Conservation (phyloP, 768 basidiomycete genomes). For the Artomyces pyxidatus region DNA sequence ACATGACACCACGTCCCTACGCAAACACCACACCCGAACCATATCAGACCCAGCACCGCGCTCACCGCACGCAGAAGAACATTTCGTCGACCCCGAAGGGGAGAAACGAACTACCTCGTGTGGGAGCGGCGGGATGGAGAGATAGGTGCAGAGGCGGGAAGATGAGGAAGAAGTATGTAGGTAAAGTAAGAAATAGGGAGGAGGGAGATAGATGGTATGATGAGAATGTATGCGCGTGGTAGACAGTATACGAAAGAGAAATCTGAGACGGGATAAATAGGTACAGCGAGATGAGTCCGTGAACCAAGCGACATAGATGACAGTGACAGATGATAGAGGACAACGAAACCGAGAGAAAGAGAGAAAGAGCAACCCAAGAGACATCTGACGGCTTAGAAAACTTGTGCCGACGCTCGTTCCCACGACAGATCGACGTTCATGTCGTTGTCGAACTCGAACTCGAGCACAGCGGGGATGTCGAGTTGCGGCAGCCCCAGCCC, state of each 20-base stretch:
- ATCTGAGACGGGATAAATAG: background rate
- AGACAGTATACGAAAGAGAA: background rate
- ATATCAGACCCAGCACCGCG: slow-evolving; percentile 23
- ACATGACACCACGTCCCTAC: background rate
- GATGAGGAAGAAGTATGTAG: background rate
- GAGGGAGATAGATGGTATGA: background rate
- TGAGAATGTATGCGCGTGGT: background rate
- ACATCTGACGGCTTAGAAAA: background rate
- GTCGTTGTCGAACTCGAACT: slow-evolving; percentile 20
- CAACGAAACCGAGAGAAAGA: slow-evolving; percentile 14
- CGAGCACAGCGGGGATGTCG: slow-evolving; percentile 23
- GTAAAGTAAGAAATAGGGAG: background rate
- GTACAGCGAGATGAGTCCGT: slow-evolving; percentile 2
- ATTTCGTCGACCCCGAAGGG: slow-evolving; percentile 42
- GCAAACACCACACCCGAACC: background rate
- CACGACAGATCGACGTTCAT: background rate
- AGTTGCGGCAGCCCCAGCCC: slow-evolving; percentile 11
- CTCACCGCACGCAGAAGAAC: slow-evolving; percentile 33
- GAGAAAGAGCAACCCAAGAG: slow-evolving; percentile 10
- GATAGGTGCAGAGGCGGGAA: background rate
- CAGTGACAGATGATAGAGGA: slow-evolving; percentile 2
- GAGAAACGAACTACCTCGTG: slow-evolving; percentile 30
- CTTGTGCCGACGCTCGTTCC: background rate
- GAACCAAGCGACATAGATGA: slow-evolving; percentile 4
- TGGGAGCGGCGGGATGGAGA: slow-evolving; percentile 25